Percentiles rank a stretch among this genome's conserved stretches.
Conservation (phyloP, 2,329 filamentous ascomycete species). For the Exophiala lecanii-corni region DNA sequence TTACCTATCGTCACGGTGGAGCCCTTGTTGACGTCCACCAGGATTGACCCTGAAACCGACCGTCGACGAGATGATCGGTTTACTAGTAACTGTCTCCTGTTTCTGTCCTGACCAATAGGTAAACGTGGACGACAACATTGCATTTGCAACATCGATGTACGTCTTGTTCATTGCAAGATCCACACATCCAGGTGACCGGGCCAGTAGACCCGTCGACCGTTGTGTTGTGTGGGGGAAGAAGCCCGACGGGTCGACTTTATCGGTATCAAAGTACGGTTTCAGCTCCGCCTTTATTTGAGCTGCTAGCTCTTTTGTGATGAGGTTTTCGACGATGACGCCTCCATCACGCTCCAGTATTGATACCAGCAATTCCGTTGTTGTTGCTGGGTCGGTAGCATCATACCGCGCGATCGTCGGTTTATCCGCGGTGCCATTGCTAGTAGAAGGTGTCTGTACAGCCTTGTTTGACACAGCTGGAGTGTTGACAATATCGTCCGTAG, state of each 20-base stretch:
- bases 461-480: background rate
- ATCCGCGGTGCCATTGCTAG: background rate
- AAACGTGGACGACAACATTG: conserved; percentile 34
- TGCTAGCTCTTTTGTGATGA: conserved; percentile 19
- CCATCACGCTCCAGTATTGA: conserved; percentile 19
- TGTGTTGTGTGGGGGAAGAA: conserved; percentile 29
- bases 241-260: conserved; percentile 25
- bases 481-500: conserved; percentile 13
- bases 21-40: conserved; percentile 24
- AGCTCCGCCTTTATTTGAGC: conserved; percentile 24
- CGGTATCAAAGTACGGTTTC: conserved; percentile 26
- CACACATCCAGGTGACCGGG: conserved; percentile 36
- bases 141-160: conserved; percentile 34
- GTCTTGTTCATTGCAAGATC: conserved; percentile 35
- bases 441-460: background rate
- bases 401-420: conserved; percentile 13
- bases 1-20: conserved; percentile 30
- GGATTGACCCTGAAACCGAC: conserved; percentile 30
- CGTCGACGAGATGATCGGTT: conserved; percentile 31
- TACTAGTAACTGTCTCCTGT: conserved; percentile 17
- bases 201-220: conserved; percentile 36
- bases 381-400: conserved; percentile 17
- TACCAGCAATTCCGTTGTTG: conserved; percentile 16
- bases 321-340: conserved; percentile 24
- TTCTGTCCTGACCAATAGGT: conserved; percentile 33